Base-by-base conservation (phyloP, 768 basidiomycete genomes). In the Coprinellus micaceus region DNA sequence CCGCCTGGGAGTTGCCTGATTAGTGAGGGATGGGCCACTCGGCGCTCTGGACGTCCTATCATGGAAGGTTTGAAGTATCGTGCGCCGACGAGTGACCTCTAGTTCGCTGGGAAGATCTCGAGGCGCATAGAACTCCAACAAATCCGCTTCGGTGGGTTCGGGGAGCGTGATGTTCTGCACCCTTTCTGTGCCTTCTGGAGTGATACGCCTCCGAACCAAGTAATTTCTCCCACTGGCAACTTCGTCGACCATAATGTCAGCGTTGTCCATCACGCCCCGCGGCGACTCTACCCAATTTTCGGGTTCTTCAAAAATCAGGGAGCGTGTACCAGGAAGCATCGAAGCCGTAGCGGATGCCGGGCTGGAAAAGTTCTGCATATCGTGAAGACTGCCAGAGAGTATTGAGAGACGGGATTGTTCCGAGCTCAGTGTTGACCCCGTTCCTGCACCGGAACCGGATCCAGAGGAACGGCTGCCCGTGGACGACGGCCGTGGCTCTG, bases 291-390 rank as follows among this genome's bases (percentile, higher is more conserved):
- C 50, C 58, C 73, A 73, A 58, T 72, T 76, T 12, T 65, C 56
- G 4, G 75, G 76, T 58, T 77, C 77, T 24, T 76, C 73, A 52
- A 77, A 77, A 12, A 77, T 62, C 10, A 77, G 66, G 36, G 72
- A 69, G 6, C 70, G n/a, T n/a, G n/a, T n/a, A n/a, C n/a, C n/a
- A n/a, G n/a, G 67, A n/a, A 64, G 19, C 12, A 22, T 46, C 33
- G 52, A 41, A 19, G 66, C 54, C 21, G 63, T 53, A 24, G 67
- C 65, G 5, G 73, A 71, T 12, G 64, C 58, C 12, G 75, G 75
- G 11, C 71, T 74, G 13, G 72, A 52, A 21, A 76, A 56, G 54
- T 75, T 77, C 44, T 74, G 71, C 28, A 51, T 41, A 21, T 45
- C 45, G 10, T 73, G 73, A 41, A 77, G 66, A 61, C 72, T 75